A percentile compares a stretch with the other conserved stretches of the same genome.
These are phyloP conservation scores for Aspergillus wentii DNA, from an alignment of 495 filamentous ascomycete species.

Conservation along the genomic window DNA sequence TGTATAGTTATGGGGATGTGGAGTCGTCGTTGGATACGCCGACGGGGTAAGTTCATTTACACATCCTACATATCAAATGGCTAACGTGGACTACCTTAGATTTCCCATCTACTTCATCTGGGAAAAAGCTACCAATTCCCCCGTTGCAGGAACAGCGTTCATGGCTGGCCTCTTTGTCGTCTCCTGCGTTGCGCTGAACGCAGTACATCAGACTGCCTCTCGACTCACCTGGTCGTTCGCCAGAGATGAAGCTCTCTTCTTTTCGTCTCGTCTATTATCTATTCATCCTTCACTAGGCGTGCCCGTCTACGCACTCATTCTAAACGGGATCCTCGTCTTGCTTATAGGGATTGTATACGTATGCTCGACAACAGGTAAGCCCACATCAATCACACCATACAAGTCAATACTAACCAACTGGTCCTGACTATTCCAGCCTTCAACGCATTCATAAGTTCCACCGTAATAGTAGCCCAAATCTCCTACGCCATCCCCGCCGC, in stretches of 20 bases:
- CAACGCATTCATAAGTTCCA: constrained; percentile 24
- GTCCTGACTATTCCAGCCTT: too few relatives aligned
- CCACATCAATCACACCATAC: too few relatives aligned
- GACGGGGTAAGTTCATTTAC: constrained; percentile 15
- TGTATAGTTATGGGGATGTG: constrained; percentile 25
- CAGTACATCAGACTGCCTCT: constrained; percentile 35
- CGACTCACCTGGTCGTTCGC: constrained; percentile 42
- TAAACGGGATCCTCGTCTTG: constrained; percentile 18
- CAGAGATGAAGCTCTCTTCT: constrained; percentile 30
- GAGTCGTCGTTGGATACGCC: constrained; percentile 14
- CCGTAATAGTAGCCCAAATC: constrained; percentile 20
- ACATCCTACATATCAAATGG: too few relatives aligned
- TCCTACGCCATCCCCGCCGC: constrained; percentile 21
- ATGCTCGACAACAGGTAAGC: constrained; percentile 18
- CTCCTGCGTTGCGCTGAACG: constrained; percentile 26
- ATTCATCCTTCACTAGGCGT: constrained; percentile 16
- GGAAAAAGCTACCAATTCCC: constrained; percentile 26
- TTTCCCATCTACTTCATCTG: constrained; percentile 27
- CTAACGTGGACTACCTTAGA: too few relatives aligned
- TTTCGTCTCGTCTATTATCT: constrained; percentile 12
- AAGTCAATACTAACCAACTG: too few relatives aligned
- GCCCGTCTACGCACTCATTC: constrained; percentile 19
- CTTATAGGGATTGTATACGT: constrained; percentile 26
- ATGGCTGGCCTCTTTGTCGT: constrained; percentile 23
- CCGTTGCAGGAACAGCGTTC: constrained; percentile 25